These are phyloP conservation scores for Mucor saturninus DNA, from an alignment of 371 early-diverging fungal genomes.

Conservation along the genomic window DNA sequence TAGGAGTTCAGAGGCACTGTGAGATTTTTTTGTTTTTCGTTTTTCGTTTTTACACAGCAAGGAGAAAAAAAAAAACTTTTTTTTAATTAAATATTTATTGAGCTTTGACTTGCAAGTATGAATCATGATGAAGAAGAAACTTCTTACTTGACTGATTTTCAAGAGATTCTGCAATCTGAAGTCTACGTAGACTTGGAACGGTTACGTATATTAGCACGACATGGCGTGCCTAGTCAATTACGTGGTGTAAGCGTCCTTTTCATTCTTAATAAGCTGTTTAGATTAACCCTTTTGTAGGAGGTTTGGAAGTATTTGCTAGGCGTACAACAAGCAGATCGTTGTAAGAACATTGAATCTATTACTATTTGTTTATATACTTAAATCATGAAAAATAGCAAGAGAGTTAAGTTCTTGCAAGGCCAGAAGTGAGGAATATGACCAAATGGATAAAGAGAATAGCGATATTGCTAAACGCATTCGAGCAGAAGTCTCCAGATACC, in stretches of 20 bases:
- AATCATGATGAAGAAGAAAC: conserved; percentile 40
- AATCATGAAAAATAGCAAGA: conserved; percentile 55
- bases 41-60: no score
- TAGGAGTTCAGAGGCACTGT: background rate
- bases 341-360: conserved; percentile 48
- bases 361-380: background rate
- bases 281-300: conserved; percentile 54
- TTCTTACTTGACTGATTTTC: conserved; percentile 73
- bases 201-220: conserved; percentile 78
- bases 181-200: conserved; percentile 86
- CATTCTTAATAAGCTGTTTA: background rate
- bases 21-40: background rate
- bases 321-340: conserved; percentile 84
- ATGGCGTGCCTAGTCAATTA: conserved; percentile 88
- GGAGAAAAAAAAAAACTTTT: background rate
- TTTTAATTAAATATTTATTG: background rate
- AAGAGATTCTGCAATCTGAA: conserved; percentile 85
- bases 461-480: conserved; percentile 85
- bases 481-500: conserved; percentile 84
- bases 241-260: conserved; percentile 67
- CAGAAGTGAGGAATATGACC: conserved; percentile 74
- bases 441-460: conserved; percentile 74
- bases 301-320: conserved; percentile 93
- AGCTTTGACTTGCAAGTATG: conserved; percentile 2
- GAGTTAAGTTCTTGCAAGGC: conserved; percentile 74